Evolutionary conservation across 2,329 filamentous ascomycete genomes (phyloP), one percentile per base, ranked within the genome.

Genomic region (Myrmaecium sp.): DNA sequence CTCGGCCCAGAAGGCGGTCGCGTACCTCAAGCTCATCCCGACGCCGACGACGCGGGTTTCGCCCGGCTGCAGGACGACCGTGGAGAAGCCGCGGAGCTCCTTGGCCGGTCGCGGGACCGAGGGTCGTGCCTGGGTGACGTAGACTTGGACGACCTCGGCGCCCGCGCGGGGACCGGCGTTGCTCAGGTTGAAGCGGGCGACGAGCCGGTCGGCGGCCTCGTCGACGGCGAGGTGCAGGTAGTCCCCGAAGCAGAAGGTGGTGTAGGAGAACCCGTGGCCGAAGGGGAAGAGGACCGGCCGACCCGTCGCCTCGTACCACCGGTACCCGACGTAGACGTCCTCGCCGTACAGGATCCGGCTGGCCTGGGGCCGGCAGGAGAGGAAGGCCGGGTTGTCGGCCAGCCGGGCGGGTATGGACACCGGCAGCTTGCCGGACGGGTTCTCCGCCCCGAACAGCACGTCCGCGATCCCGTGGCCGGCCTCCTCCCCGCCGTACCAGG

Each of bases 1-100:
- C 52, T 82, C 76, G 37, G 80, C 73, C 60, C 71, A 82, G 52
- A 73, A 82, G 28, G 68, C 67, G 0, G 69, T 64, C 0, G 68
- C 70, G 29, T 77, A 71, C 51, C 76, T 79, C 40, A 65, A 65
- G 33, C 65, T 43, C 25, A 72, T 50, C 4, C 55, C 51, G 3
- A 83, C 56, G n/a, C 59, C 54, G 2, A 71, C 66, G 5, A 38
- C 54, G 51, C 66, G 62, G 23, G 53, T 60, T 51, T 74, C 62
- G 4, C 67, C 69, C 2, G 62, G 54, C 23, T 65, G 56, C 3
- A 80, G 47, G 26, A 52, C 58, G 0, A 76, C 61, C 48, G 78
- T 79, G 33, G 65, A 61, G 39, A 79, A 80, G 0, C 70, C 72
- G 6, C 65, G 68, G 3, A 80, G 56, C 44, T 78, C 74, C 51